Evolutionary conservation across 1,284 basidiomycete species (phyloP).

Genomic region (Xerocomus nothofagi): DNA sequence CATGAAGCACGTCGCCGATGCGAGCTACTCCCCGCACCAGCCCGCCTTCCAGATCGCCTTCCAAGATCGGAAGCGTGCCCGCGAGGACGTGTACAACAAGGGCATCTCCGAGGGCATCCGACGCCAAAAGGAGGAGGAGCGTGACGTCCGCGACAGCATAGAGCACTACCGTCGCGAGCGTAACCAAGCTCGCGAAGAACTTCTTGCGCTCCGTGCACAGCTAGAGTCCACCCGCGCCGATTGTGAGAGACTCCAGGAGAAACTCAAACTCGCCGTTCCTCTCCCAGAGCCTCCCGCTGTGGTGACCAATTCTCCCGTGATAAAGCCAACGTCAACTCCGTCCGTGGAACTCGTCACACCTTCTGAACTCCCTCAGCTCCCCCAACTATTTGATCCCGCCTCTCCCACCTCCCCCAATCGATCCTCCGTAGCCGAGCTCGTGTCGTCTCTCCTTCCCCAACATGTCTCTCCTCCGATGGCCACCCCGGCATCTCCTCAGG

Average conservation of each 20-base stretch:
- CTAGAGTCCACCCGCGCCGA: constrained; percentile 39
- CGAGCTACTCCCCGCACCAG: constrained; percentile 37
- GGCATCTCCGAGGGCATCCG: constrained; percentile 32
- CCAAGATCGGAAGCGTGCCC: constrained; percentile 37
- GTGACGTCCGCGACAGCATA: constrained; percentile 31
- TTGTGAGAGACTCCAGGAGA: constrained; percentile 34
- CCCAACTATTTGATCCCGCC: neutral
- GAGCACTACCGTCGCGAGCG: constrained; percentile 37
- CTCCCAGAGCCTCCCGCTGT: constrained; percentile 3
- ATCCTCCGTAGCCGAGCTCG: constrained; percentile 18
- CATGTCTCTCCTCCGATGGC: constrained; percentile 27
- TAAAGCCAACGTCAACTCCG: constrained; percentile 10
- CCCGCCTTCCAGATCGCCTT: constrained; percentile 42
- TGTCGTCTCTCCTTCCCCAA: constrained; percentile 23
- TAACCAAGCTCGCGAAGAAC: constrained; percentile 36
- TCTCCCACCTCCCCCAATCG: constrained; percentile 13
- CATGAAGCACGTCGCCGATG: constrained; percentile 43
- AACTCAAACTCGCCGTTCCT: constrained; percentile 17
- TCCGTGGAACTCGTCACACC: neutral
- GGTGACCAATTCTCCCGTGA: constrained; percentile 4
- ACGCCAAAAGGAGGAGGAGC: constrained; percentile 38
- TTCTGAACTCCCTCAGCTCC: constrained; percentile 2
- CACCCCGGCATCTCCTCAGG: constrained; percentile 37
- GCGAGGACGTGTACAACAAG: constrained; percentile 36
- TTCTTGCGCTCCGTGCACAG: constrained; percentile 35